Evolutionary conservation across 805 yeast species (phyloP), one percentile per base, ranked within the genome.

Genomic region (Candida caryicola): DNA sequence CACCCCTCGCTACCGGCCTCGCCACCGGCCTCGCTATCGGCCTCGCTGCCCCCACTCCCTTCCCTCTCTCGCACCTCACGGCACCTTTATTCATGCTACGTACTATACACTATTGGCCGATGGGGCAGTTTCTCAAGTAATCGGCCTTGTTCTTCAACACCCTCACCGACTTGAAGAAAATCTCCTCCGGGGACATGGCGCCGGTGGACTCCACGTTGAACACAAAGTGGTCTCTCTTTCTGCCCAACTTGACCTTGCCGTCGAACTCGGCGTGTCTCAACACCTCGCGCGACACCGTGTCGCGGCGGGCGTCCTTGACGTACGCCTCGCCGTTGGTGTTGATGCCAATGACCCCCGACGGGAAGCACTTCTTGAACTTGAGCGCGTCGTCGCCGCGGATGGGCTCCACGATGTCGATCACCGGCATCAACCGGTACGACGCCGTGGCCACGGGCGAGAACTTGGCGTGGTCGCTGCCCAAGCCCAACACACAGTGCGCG

Each of bases 371-470:
- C 62, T 85, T 88, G 64, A 93, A 87, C 54, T 78, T 84, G 38
- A 66, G 56, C 2, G 97, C 98, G 34, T 77, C 76, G 6, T 73
- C 79, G 4, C 96, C 97, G 1, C 65, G 68, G 41, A 93, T 86
- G 33, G 91, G 87, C 45, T 78, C 68, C 29, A 69, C 59, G 37
- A 93, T 88, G 46, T 84, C 81, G 51, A 90, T 90, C 17, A 79
- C 82, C 12, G 99, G 99, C 69, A 93, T 64, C 56, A 93, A 73
- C 65, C 99, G 77, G 67, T 93, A 93, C 10, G 96, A 86, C 2
- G 99, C 97, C 10, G 99, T 93, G 13, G 95, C 78, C 8, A 93
- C 99, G 4, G 99, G 99, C 5, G 97, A 88, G 60, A 87, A 93
- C 64, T 93, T 93, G 43, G 99, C 97, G 64, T 93, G 99, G 62